Base-by-base conservation (phyloP, 2,329 filamentous ascomycete genomes). In the Pezicula neosporulosa region DNA sequence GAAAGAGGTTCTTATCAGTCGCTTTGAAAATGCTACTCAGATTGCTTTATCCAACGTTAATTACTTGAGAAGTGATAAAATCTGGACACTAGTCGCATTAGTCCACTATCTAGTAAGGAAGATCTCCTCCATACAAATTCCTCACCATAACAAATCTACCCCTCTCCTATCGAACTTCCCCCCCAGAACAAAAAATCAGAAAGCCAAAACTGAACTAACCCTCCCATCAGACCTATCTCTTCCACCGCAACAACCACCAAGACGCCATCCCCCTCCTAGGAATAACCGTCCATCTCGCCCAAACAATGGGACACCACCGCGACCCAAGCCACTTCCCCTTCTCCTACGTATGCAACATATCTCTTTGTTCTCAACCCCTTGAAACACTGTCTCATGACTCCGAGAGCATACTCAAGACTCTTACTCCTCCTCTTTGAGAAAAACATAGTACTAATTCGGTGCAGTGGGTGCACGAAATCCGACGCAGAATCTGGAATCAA, bases 261-360 rank as follows among this genome's bases (percentile, higher is more conserved):
- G 77, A 78, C 2, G 72, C 78, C 4, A 85, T 81, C 80, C 76
- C 84, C 41, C 62, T 86, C 19, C 81, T 80, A 47, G 82, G 83
- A 1, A 74, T 88, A 18, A 82, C 82, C 1, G 76, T 86, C 10
- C 82, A 85, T 47, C 78, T 87, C 39, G 85, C 81, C 12, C 81
- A 85, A 59, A 77, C 83, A 7, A 78, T 89, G 69, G 84, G 84
- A 3, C 71, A 89, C 10, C 83, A 89, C 56, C 77, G 76, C 30
- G 85, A 89, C 61, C 52, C 58, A 12, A 46, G 45, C 12, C 51
- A 58, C 21, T 60, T 59, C 37, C 58, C 58, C 21, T 59, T 48
- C 45, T 56, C 58, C 1, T 53, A 55, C 6, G n/a, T n/a, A n/a
- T n/a, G n/a, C n/a, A n/a, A n/a, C n/a, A n/a, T n/a, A n/a, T n/a